Conservation (phyloP, 2,329 filamentous ascomycete genomes). For the Colletotrichum somersetense region DNA sequence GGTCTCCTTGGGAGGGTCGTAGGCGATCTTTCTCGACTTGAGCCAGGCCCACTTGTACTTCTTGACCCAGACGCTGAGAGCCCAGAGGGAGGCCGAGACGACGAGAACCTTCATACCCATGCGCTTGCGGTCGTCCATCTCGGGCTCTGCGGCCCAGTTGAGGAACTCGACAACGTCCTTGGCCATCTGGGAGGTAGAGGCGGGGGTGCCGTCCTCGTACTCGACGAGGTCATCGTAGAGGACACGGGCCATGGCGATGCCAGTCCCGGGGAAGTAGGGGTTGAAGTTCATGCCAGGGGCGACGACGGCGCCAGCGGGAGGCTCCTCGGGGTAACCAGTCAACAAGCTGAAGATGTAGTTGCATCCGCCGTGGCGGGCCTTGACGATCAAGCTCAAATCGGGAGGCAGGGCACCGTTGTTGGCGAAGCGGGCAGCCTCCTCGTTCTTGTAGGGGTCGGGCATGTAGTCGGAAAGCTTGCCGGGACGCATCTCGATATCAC, state of each 20-base stretch:
- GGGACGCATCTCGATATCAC: conserved; percentile 97
- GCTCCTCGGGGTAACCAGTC: conserved; percentile 97
- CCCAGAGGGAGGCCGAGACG: conserved; percentile 82
- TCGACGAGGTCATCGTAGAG: conserved; percentile 97
- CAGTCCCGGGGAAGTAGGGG: conserved; percentile 99
- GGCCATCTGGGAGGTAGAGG: conserved; percentile 98
- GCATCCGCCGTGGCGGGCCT: conserved; percentile 97
- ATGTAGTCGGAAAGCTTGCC: conserved; percentile 99
- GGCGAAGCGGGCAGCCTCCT: conserved; percentile 96
- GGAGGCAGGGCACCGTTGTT: conserved; percentile 98
- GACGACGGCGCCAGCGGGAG: conserved; percentile 88
- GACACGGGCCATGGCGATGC: conserved; percentile 98
- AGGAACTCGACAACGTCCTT: conserved; percentile 99
- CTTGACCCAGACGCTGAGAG: conserved; percentile 96
- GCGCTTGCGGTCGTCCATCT: conserved; percentile 99
- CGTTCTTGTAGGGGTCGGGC: conserved; percentile 96
- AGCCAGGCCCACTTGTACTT: conserved; percentile 98
- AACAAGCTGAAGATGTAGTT: conserved; percentile 98
- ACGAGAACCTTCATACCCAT: conserved; percentile 98
- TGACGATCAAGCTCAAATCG: conserved; percentile 97
- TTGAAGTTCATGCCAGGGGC: conserved; percentile 98
- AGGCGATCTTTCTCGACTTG: conserved; percentile 94
- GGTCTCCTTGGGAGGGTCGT: conserved; percentile 78
- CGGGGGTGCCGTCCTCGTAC: conserved; percentile 96
- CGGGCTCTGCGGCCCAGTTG: conserved; percentile 98